Evolutionary conservation across 805 yeast species (phyloP), one percentile per base, ranked within the genome.

Genomic region (Cyberlindnera euphorbiae): DNA sequence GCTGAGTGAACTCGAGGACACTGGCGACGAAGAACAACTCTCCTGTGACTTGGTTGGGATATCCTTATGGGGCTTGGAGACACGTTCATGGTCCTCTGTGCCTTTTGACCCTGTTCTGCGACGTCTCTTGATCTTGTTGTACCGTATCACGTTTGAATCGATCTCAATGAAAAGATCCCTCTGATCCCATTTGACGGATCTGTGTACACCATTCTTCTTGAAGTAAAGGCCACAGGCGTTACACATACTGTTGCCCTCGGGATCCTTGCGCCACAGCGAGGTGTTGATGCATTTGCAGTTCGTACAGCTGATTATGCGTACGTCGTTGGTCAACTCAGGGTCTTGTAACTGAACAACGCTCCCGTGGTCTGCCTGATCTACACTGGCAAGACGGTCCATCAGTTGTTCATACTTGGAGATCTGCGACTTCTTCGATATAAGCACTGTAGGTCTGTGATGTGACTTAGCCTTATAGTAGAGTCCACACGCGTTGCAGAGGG

Each of bases 181-280:
- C 6, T 37, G 32, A 5, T 35, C 34, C 13, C 30, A 30, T 24
- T 38, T 44, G 8, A 39, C 33, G 2, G 39, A 30, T 11, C 50
- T 36, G 28, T 50, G 55, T 3, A 24, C 13, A 3, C 52, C 53
- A 14, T 48, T 52, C 39, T 48, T 50, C 40, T 88, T 89, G 50
- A 82, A 72, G 52, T 88, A 89, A 42, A 90, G 66, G 1, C 97
- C 97, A 66, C 97, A 89, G 0, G 97, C 97, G 59, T 89, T 89
- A 62, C 97, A 90, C 44, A 89, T 65, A 1, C 95, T 89, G 51
- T 82, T 79, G 1, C 97, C 97, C 37, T 81, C 79, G 0, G 90
- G 82, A 52, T 87, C 87, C 37, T 96, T 70, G 44, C 97, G 68
- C 97, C 97, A 89, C 13, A 89, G 60, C 0, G 97, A 97, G 0